These are phyloP conservation scores for Rhynchospora breviuscula DNA, from an alignment of 176 grass and related monocot genomes.

Conservation along the genomic window DNA sequence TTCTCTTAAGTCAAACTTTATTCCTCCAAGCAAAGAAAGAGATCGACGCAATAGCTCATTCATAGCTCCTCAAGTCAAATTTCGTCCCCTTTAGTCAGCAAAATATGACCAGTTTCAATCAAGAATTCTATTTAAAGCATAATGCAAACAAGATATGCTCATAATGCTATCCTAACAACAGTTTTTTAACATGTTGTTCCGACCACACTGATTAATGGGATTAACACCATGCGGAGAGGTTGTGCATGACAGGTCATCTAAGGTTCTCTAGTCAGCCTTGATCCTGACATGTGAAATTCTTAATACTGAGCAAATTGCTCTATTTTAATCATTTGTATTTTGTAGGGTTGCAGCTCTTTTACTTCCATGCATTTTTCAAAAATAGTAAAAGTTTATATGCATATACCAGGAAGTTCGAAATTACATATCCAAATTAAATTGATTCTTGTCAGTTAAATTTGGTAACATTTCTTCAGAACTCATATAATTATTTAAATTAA, in stretches of 20 bases:
- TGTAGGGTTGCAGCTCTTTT: background rate
- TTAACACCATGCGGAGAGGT: background rate
- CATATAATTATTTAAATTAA: too few species aligned
- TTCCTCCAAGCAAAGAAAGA: background rate
- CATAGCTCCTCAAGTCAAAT: background rate
- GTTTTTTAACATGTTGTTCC: background rate
- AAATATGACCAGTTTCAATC: background rate
- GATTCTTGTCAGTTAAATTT: too few species aligned
- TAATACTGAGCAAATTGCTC: background rate
- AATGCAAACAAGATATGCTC: background rate
- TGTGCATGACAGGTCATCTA: background rate
- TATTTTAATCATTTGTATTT: background rate
- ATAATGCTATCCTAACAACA: background rate
- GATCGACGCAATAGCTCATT: background rate
- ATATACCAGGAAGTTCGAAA: background rate
- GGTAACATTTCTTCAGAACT: too few species aligned
- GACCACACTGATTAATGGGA: background rate
- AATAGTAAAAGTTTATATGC: background rate
- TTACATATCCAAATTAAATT: background rate
- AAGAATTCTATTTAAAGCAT: background rate
- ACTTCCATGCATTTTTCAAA: background rate
- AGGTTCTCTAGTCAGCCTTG: background rate
- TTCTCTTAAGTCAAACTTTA: background rate
- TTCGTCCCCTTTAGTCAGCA: background rate
- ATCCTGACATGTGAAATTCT: constrained; percentile 9